Conservation (phyloP, 192 early-diverging fungal species). For the Coemansia asiatica region DNA sequence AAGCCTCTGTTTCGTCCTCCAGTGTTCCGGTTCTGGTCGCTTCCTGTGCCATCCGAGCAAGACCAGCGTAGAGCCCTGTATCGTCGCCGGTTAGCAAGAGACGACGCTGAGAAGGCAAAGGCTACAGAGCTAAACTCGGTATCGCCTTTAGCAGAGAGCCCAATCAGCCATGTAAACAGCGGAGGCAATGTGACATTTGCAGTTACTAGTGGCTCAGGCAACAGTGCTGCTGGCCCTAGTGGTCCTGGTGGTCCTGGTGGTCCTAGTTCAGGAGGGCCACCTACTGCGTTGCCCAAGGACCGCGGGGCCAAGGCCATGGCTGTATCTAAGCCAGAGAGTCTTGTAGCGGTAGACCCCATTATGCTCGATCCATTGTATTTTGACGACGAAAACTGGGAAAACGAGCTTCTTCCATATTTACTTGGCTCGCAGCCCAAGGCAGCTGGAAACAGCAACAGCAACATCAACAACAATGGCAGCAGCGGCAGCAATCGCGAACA, state of each 20-base stretch:
- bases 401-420: constrained; percentile 23
- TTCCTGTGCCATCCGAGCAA: constrained; percentile 41
- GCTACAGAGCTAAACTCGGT: constrained; percentile 26
- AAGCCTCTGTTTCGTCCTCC: constrained; percentile 87
- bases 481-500: background rate
- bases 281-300: constrained; percentile 24
- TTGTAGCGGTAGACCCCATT: constrained; percentile 35
- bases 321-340: constrained; percentile 8
- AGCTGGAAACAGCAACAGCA: background rate
- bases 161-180: constrained; percentile 12
- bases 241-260: background rate
- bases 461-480: background rate
- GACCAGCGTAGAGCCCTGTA: constrained; percentile 30
- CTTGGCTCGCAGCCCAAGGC: constrained; percentile 4
- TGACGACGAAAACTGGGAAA: constrained; percentile 45
- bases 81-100: constrained; percentile 6
- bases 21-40: constrained; percentile 75
- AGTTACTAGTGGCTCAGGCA: background rate
- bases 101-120: constrained; percentile 19
- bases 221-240: background rate
- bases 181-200: background rate
- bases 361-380: constrained; percentile 51
- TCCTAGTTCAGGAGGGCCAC: background rate
- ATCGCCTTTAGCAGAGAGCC: constrained; percentile 39
- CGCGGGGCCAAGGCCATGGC: constrained; percentile 18